phyloP scores from a whole-genome alignment of 495 filamentous ascomycete genomes.

The Staphylotrichum tortipilum region DNA sequence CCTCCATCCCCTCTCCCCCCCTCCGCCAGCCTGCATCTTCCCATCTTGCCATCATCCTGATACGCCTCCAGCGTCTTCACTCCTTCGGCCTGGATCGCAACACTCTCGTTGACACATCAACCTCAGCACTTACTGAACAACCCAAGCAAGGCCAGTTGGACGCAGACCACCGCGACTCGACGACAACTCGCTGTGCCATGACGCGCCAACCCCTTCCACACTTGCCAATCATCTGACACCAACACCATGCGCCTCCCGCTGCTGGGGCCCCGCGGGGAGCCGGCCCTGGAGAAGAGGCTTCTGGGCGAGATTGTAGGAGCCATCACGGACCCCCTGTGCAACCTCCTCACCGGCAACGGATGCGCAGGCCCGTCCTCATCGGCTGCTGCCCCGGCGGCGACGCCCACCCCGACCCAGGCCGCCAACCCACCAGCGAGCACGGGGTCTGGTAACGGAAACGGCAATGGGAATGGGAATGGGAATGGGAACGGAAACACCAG shows the following conservation, averaged over 20 bases:
- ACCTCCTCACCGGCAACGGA: constrained; percentile 1
- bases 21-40: too few species aligned
- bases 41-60: too few species aligned
- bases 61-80: constrained; percentile 7
- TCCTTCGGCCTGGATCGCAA: constrained; percentile 6
- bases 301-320: background rate
- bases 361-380: too few species aligned
- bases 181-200: background rate
- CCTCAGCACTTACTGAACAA: too few species aligned
- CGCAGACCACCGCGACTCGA: background rate
- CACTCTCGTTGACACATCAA: background rate
- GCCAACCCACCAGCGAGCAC: background rate
- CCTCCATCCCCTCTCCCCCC: background rate
- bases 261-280: background rate
- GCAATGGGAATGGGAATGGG: too few species aligned
- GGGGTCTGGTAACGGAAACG: background rate
- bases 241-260: constrained; percentile 7
- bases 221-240: background rate
- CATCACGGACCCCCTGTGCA: constrained; percentile 5
- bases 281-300: background rate
- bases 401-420: constrained; percentile 4
- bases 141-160: background rate
- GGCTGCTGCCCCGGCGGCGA: background rate
- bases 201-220: background rate
- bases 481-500: too few species aligned